Evolutionary conservation across 768 basidiomycete species (phyloP).

Genomic region (Vishniacozyma victoriae): DNA sequence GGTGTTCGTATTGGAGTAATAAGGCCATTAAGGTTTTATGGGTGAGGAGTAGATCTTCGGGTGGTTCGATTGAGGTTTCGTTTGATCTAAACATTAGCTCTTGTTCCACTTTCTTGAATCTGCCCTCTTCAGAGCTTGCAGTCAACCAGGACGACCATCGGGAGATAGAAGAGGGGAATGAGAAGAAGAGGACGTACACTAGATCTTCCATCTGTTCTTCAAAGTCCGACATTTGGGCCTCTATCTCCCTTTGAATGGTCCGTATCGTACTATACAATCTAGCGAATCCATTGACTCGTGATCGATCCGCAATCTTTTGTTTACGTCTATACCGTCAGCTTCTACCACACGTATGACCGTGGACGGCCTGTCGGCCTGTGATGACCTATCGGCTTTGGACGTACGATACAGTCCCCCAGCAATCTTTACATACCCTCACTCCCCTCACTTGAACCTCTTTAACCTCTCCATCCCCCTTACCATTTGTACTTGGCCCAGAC

Average conservation of each 20-base stretch:
- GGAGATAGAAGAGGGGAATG: conserved; percentile 34
- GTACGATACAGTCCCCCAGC: conserved; percentile 71
- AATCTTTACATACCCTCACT: conserved; percentile 77
- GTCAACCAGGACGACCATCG: conserved; percentile 17
- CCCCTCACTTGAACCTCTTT: conserved; percentile 68
- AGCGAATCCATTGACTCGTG: conserved; percentile 58
- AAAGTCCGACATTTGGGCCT: conserved; percentile 75
- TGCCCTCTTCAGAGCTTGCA: too few species aligned
- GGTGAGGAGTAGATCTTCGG: conserved; percentile 47
- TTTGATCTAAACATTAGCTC: conserved; percentile 50
- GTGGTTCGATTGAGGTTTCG: conserved; percentile 50
- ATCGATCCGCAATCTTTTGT: conserved; percentile 66
- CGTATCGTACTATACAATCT: conserved; percentile 71
- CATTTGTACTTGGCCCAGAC: conserved; percentile 51
- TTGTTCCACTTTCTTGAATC: background rate
- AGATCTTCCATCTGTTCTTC: conserved; percentile 74
- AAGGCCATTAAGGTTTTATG: conserved; percentile 78
- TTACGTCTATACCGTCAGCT: conserved; percentile 56
- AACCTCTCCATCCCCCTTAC: conserved; percentile 67
- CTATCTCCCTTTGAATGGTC: conserved; percentile 78
- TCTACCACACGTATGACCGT: too few species aligned
- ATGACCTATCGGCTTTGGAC: too few species aligned
- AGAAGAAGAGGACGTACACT: conserved; percentile 51
- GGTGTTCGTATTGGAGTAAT: conserved; percentile 80
- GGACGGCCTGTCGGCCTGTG: too few species aligned